A percentile compares a stretch with the other conserved stretches of the same genome.
Evolutionary conservation across 2,329 filamentous ascomycete species (phyloP).

Genomic region (Trichophyton verrucosum): DNA sequence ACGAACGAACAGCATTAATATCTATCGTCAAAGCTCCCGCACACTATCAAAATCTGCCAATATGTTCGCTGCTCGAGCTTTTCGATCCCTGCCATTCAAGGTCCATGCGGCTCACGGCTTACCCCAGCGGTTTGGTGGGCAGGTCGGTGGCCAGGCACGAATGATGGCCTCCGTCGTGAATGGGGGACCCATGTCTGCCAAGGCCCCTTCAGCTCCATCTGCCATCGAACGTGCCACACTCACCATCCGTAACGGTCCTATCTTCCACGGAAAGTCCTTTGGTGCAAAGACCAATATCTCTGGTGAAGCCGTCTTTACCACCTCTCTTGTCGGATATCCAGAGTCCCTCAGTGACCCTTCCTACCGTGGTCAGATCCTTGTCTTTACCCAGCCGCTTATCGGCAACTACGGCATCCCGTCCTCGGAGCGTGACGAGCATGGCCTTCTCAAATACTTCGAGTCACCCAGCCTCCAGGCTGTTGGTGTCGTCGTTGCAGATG

Average conservation of each 20-base stretch:
- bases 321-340: constrained; percentile 92
- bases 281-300: constrained; percentile 94
- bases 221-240: constrained; percentile 75
- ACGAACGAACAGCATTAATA: constrained; percentile 18
- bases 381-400: constrained; percentile 95
- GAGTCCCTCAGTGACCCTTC: constrained; percentile 67
- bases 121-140: constrained; percentile 20
- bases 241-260: constrained; percentile 88
- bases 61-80: constrained; percentile 44
- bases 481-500: constrained; percentile 90
- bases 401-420: constrained; percentile 98
- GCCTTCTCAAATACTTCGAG: constrained; percentile 94
- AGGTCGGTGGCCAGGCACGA: constrained; percentile 24
- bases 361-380: constrained; percentile 74
- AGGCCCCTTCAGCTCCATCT: constrained; percentile 45
- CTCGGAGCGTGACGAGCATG: constrained; percentile 68
- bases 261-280: constrained; percentile 93
- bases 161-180: constrained; percentile 55
- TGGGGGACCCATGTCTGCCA: constrained; percentile 47
- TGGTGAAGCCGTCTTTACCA: constrained; percentile 97
- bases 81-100: constrained; percentile 41
- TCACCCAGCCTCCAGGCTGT: constrained; percentile 94
- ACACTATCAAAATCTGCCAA: constrained; percentile 15
- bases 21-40: background rate
- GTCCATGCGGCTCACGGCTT: constrained; percentile 33